Evolutionary conservation across 306 rosid genomes (phyloP).

Genomic region (Hippophae gyantsensis): DNA sequence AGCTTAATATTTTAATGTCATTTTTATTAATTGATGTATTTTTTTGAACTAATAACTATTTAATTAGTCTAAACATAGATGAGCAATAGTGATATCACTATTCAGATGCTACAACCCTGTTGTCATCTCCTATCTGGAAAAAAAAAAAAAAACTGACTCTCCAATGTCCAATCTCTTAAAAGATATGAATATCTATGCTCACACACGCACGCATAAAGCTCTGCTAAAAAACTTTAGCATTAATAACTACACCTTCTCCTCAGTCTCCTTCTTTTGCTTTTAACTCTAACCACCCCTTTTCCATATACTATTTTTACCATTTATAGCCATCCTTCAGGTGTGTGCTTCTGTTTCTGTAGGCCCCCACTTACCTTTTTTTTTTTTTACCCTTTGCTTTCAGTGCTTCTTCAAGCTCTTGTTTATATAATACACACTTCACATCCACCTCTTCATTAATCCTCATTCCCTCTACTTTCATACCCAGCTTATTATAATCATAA

Average conservation of each 20-base stretch:
- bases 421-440: neutral
- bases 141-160: neutral
- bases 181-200: conserved; percentile 13
- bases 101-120: neutral
- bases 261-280: neutral
- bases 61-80: neutral
- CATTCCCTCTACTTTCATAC: too few species aligned
- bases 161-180: neutral
- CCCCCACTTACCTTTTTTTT: neutral
- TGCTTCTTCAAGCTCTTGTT: conserved; percentile 6
- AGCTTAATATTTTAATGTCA: too few species aligned
- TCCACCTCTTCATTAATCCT: neutral
- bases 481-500: too few species aligned
- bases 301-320: neutral
- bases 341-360: neutral
- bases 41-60: neutral
- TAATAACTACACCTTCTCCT: conserved; percentile 1
- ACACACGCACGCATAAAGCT: conserved; percentile 36
- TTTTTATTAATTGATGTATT: too few species aligned
- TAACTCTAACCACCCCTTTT: neutral
- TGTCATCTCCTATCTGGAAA: conserved; percentile 9
- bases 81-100: conserved; percentile 9
- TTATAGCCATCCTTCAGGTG: neutral
- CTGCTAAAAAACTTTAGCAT: conserved; percentile 23
- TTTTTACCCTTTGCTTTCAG: conserved; percentile 23